Percentiles rank a stretch among this genome's conserved stretches.
These are phyloP conservation scores for Kodamaea sp. DNA, from an alignment of 1,139 yeast species.

Conservation along the genomic window DNA sequence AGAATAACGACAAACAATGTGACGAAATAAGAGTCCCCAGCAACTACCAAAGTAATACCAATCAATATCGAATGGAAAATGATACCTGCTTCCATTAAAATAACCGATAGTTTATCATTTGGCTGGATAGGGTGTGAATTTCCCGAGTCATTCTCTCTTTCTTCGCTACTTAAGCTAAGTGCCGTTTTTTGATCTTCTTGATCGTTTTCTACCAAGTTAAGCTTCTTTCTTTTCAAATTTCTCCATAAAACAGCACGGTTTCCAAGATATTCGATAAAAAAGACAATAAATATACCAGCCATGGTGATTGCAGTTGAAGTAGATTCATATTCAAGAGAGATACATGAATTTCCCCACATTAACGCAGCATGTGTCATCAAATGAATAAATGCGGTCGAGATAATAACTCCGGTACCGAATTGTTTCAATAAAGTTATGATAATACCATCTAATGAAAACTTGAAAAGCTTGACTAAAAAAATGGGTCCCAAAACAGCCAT, in stretches of 20 bases:
- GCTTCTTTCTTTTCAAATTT: background rate
- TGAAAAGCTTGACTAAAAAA: slow-evolving; percentile 16
- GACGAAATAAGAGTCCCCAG: slow-evolving; percentile 24
- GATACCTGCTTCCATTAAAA: slow-evolving; percentile 24
- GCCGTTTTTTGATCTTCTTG: background rate
- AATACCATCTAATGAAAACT: slow-evolving; percentile 19
- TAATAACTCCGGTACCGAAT: slow-evolving; percentile 26
- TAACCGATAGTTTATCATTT: slow-evolving; percentile 15
- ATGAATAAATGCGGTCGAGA: slow-evolving; percentile 29
- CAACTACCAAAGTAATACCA: slow-evolving; percentile 25
- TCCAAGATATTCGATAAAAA: slow-evolving; percentile 22
- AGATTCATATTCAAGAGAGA: slow-evolving; percentile 11
- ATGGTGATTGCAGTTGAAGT: slow-evolving; percentile 16
- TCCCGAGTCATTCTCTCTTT: background rate
- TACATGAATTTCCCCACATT: slow-evolving; percentile 27
- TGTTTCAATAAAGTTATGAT: slow-evolving; percentile 11
- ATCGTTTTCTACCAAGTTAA: background rate
- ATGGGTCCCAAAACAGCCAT: slow-evolving; percentile 28
- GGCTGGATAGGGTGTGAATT: background rate
- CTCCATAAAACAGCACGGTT: slow-evolving; percentile 4
- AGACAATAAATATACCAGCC: slow-evolving; percentile 32
- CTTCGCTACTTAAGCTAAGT: background rate
- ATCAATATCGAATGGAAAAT: slow-evolving; percentile 25
- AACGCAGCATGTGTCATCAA: slow-evolving; percentile 19
- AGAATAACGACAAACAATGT: slow-evolving; percentile 18